Percentiles rank a stretch among this genome's conserved stretches.
These are phyloP conservation scores for Exophiala viscosa DNA, from an alignment of 2,329 filamentous ascomycete species.

Conservation along the genomic window DNA sequence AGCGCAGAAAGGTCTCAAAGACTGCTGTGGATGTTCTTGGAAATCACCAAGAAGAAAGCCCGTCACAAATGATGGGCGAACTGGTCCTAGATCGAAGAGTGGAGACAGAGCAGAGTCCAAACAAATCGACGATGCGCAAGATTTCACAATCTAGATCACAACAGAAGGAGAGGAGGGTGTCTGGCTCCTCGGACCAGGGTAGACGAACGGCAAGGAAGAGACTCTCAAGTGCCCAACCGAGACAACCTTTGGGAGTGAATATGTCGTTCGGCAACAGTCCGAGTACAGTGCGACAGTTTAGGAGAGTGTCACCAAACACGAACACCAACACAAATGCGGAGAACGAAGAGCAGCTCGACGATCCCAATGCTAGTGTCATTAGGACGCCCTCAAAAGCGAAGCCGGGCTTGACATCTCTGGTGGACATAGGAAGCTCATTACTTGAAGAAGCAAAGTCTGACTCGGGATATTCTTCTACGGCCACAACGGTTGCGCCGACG, in stretches of 20 bases:
- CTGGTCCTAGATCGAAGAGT: slow-evolving; percentile 34
- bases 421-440: slow-evolving; percentile 15
- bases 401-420: slow-evolving; percentile 2
- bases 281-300: slow-evolving; percentile 88
- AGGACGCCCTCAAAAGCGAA: slow-evolving; percentile 24
- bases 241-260: slow-evolving; percentile 80
- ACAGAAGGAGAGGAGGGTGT: slow-evolving; percentile 9
- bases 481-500: slow-evolving; percentile 16
- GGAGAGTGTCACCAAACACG: slow-evolving; percentile 71
- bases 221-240: slow-evolving; percentile 49
- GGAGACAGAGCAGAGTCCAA: slow-evolving; percentile 22
- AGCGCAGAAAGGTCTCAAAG: slow-evolving; percentile 43
- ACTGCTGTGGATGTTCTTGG: slow-evolving; percentile 40
- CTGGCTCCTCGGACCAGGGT: slow-evolving; percentile 38
- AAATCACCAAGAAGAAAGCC: slow-evolving; percentile 33
- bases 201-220: slow-evolving; percentile 39
- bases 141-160: slow-evolving; percentile 10
- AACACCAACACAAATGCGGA: slow-evolving; percentile 31
- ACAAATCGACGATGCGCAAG: slow-evolving; percentile 21
- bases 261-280: slow-evolving; percentile 91
- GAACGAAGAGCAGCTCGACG: slow-evolving; percentile 15
- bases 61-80: slow-evolving; percentile 40
- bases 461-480: slow-evolving; percentile 21
- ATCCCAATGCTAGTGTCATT: slow-evolving; percentile 17
- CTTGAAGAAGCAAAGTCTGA: slow-evolving; percentile 5